These are phyloP conservation scores for Lentinula lateritia DNA, from an alignment of 768 basidiomycete species.

Conservation along the genomic window DNA sequence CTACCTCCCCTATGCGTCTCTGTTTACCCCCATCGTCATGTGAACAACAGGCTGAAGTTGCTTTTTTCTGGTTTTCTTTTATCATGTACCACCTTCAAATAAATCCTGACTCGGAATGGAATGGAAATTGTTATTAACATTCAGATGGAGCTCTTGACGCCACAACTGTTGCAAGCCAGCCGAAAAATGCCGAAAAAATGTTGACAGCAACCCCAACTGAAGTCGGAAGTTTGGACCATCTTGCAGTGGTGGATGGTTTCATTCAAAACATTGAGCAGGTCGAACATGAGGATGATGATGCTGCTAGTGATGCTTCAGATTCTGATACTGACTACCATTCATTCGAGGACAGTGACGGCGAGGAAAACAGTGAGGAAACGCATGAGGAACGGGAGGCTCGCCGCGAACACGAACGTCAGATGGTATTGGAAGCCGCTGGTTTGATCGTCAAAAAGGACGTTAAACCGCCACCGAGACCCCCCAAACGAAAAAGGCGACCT, in stretches of 20 bases:
- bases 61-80: slow-evolving; percentile 11
- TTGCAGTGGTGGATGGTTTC: neutral
- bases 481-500: slow-evolving; percentile 33
- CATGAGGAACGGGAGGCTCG: slow-evolving; percentile 53
- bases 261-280: neutral
- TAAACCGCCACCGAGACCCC: slow-evolving; percentile 39
- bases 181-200: neutral
- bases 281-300: slow-evolving; percentile 16
- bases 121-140: neutral
- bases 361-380: slow-evolving; percentile 31
- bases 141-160: neutral
- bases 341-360: slow-evolving; percentile 33
- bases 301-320: slow-evolving; percentile 25
- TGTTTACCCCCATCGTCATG: slow-evolving; percentile 41
- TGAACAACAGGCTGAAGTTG: slow-evolving; percentile 14
- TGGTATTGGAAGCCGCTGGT: slow-evolving; percentile 87
- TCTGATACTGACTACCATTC: slow-evolving; percentile 31
- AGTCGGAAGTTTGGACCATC: neutral
- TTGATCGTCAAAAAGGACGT: slow-evolving; percentile 67
- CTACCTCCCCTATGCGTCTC: slow-evolving; percentile 48
- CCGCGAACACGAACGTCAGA: slow-evolving; percentile 62
- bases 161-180: neutral
- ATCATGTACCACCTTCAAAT: slow-evolving; percentile 21
- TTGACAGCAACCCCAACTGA: neutral
- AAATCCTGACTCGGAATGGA: slow-evolving; percentile 2